Evolutionary conservation across 768 basidiomycete genomes (phyloP).

Genomic region (Kwoniella sp.): DNA sequence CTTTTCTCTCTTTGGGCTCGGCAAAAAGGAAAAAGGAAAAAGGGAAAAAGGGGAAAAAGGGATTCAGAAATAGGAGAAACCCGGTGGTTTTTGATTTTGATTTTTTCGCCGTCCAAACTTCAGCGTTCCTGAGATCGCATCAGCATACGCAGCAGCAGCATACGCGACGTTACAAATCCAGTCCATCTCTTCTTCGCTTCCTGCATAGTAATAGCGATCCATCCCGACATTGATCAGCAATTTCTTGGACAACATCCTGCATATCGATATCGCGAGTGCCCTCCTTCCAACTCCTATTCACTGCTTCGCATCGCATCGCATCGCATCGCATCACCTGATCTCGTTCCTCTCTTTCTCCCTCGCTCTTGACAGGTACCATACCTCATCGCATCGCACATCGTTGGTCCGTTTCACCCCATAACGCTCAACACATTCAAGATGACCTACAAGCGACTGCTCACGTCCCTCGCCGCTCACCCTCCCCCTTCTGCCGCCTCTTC

Average conservation of each 20-base stretch:
- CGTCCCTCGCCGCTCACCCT: constrained; percentile 16
- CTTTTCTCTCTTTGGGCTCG: background rate
- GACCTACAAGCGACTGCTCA: constrained; percentile 21
- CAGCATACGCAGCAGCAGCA: background rate
- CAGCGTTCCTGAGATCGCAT: background rate
- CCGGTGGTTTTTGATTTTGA: background rate
- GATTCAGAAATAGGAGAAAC: background rate
- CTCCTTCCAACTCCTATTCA: too few relatives aligned
- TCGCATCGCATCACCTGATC: background rate
- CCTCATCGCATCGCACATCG: too few relatives aligned
- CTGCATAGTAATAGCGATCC: background rate
- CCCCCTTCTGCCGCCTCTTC: constrained; percentile 4
- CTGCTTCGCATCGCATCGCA: too few relatives aligned
- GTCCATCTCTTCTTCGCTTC: background rate
- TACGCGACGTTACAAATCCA: background rate
- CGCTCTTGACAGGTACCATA: too few relatives aligned
- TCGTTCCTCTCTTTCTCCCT: background rate
- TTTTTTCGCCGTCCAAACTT: background rate
- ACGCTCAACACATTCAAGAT: constrained; percentile 2
- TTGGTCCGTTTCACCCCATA: background rate
- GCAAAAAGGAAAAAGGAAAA: background rate
- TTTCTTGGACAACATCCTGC: too few relatives aligned
- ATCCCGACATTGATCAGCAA: background rate
- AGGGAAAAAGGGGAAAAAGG: background rate
- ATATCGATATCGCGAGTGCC: too few relatives aligned